phyloP scores from a whole-genome alignment of 192 early-diverging fungal species.

The Coemansia sp. region DNA sequence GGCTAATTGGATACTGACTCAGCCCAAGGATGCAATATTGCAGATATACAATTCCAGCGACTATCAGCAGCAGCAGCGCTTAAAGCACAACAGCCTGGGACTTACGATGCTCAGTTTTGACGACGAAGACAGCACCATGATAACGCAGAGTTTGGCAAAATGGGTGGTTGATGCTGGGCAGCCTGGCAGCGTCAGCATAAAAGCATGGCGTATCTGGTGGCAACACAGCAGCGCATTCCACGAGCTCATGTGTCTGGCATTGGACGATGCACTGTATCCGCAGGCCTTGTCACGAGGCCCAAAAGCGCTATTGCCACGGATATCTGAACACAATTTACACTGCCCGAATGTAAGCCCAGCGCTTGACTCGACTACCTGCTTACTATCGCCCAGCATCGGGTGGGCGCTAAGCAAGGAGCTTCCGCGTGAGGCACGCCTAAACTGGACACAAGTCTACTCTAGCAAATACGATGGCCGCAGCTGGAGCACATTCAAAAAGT shows the following conservation, averaged over 20 bases:
- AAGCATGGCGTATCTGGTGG: slow-evolving; percentile 35
- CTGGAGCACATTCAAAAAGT: slow-evolving; percentile 43
- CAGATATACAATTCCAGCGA: background rate
- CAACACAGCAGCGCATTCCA: slow-evolving; percentile 11
- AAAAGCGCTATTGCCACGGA: background rate
- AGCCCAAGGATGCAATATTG: slow-evolving; percentile 1
- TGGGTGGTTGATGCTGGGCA: slow-evolving; percentile 13
- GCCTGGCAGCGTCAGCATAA: slow-evolving; percentile 5
- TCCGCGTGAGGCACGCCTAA: slow-evolving; percentile 15
- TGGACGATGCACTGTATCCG: slow-evolving; percentile 14
- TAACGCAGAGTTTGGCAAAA: background rate
- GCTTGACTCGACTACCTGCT: background rate
- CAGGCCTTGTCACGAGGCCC: background rate
- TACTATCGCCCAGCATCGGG: slow-evolving; percentile 16
- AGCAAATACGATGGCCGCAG: slow-evolving; percentile 34
- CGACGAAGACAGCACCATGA: background rate
- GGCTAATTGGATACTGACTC: slow-evolving; percentile 9
- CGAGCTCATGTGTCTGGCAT: slow-evolving; percentile 25
- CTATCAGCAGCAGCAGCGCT: background rate
- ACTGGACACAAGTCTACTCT: slow-evolving; percentile 37
- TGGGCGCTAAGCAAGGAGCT: slow-evolving; percentile 31
- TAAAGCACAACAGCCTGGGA: slow-evolving; percentile 11
- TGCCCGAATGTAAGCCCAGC: slow-evolving; percentile 4
- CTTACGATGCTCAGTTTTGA: slow-evolving; percentile 5
- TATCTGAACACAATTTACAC: slow-evolving; percentile 8